Evolutionary conservation across 2,329 filamentous ascomycete genomes (phyloP).

Genomic region (Cercospora sp.): DNA sequence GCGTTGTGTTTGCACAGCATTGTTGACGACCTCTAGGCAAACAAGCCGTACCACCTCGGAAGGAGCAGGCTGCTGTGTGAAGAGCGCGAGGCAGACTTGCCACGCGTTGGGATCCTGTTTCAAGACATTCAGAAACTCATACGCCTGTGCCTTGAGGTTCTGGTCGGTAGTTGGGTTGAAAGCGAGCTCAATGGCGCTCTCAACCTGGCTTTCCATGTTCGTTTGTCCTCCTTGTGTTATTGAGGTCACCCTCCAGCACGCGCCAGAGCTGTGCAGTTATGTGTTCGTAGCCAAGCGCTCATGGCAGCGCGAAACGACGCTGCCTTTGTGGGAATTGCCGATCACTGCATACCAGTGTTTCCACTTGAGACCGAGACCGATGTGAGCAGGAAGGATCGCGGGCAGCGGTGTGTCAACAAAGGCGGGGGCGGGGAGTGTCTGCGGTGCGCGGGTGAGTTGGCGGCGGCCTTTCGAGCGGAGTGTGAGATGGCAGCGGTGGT

Average conservation of each 20-base stretch:
- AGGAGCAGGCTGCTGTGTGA: conserved; percentile 72
- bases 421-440: not conserved
- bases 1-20: conserved; percentile 76
- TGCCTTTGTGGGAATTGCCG: conserved; percentile 10
- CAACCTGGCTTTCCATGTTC: conserved; percentile 62
- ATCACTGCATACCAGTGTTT: conserved; percentile 18
- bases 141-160: conserved; percentile 75
- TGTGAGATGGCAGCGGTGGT: not conserved
- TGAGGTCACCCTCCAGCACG: conserved; percentile 15
- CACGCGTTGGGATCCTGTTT: conserved; percentile 80
- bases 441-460: not conserved
- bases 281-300: conserved; percentile 8
- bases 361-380: not conserved
- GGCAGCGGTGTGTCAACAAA: not conserved
- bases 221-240: not conserved
- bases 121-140: conserved; percentile 75
- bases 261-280: conserved; percentile 10
- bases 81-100: conserved; percentile 85
- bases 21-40: conserved; percentile 89
- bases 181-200: conserved; percentile 93
- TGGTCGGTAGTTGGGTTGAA: conserved; percentile 77
- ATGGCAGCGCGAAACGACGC: conserved; percentile 24
- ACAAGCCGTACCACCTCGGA: conserved; percentile 86
- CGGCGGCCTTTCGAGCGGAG: not conserved
- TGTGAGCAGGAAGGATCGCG: not conserved